These are phyloP conservation scores for Mimosa bimucronata DNA, from an alignment of 306 rosid genomes.

Conservation along the genomic window DNA sequence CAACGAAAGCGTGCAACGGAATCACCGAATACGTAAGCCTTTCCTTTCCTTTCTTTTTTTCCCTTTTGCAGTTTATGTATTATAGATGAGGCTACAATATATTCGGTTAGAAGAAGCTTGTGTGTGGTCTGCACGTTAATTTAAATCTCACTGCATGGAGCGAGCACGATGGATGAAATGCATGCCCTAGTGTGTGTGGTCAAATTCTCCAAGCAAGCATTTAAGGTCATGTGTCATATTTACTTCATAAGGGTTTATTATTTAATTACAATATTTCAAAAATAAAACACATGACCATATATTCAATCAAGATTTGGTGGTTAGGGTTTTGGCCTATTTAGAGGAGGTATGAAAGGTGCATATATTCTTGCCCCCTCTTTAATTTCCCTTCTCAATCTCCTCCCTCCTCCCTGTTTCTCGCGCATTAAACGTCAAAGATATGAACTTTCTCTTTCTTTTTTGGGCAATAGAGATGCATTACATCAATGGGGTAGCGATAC, in stretches of 20 bases:
- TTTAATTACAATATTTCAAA: too few relatives aligned
- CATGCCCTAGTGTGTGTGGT: neutral
- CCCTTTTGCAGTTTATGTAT: neutral
- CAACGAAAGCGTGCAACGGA: constrained; percentile 2
- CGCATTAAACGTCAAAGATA: constrained; percentile 20
- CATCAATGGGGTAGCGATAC: neutral
- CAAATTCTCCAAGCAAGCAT: too few relatives aligned
- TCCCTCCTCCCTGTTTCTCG: constrained; percentile 15
- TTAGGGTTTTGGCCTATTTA: constrained; percentile 23
- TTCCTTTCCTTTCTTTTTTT: neutral
- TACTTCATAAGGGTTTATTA: too few relatives aligned
- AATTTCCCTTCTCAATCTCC: neutral
- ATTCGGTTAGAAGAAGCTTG: constrained; percentile 16
- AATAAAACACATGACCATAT: too few relatives aligned
- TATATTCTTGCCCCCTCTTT: constrained; percentile 38
- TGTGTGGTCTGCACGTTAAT: neutral
- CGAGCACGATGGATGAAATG: constrained; percentile 14
- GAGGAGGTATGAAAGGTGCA: constrained; percentile 26
- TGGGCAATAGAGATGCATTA: neutral
- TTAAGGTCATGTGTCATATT: too few relatives aligned
- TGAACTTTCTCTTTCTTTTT: neutral
- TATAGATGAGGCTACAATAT: neutral
- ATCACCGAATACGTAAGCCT: neutral
- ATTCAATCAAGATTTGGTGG: constrained; percentile 35
- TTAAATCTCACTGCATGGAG: neutral